Evolutionary conservation across 2,329 filamentous ascomycete genomes (phyloP).

Genomic region (Colletotrichum scovillei): DNA sequence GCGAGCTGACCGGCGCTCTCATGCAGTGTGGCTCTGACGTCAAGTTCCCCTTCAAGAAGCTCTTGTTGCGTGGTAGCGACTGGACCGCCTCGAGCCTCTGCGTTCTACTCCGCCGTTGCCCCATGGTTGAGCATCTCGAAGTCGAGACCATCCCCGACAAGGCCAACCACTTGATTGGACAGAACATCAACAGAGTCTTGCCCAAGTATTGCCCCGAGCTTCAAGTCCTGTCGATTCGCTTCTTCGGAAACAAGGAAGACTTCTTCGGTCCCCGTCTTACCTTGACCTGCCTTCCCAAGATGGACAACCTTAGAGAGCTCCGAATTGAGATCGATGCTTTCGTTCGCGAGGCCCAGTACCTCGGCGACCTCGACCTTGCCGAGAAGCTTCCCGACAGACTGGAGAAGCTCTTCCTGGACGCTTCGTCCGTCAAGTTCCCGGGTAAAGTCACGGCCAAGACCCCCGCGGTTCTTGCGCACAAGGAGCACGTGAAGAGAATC

Average conservation of each 20-base stretch:
- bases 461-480: conserved; percentile 4
- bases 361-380: neutral
- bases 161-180: neutral
- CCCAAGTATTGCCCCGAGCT: conserved; percentile 12
- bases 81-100: neutral
- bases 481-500: neutral
- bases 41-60: neutral
- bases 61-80: neutral
- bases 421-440: neutral
- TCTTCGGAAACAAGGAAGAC: neutral
- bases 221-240: neutral
- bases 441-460: neutral
- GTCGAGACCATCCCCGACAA: neutral
- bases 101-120: conserved; percentile 18
- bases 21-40: neutral
- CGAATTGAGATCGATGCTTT: conserved; percentile 18
- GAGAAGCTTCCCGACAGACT: neutral
- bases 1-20: neutral
- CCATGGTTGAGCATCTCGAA: conserved; percentile 3
- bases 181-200: conserved; percentile 17
- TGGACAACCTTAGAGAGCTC: conserved; percentile 14
- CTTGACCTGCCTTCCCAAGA: conserved; percentile 19
- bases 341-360: neutral
- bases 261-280: neutral
- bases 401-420: conserved; percentile 21